A percentile compares a stretch with the other conserved stretches of the same genome.
Evolutionary conservation across 306 rosid genomes (phyloP).

Genomic region (Vigna angularis): DNA sequence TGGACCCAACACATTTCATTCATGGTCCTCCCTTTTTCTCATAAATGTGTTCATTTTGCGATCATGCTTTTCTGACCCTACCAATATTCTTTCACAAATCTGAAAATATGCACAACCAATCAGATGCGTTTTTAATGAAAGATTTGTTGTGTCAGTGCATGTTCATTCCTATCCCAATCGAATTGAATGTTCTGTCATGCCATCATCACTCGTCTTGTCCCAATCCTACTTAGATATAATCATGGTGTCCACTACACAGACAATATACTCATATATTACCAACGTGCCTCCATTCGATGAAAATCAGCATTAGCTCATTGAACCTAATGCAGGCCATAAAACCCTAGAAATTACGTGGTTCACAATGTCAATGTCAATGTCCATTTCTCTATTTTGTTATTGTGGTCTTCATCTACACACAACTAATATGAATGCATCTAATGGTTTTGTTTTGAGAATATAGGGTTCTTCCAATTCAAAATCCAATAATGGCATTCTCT

Average conservation of each 20-base stretch:
- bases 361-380: too few species aligned
- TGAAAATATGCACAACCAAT: not conserved
- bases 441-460: too few species aligned
- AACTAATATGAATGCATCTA: too few species aligned
- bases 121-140: not conserved
- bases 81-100: not conserved
- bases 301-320: too few species aligned
- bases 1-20: not conserved
- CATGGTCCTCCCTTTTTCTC: not conserved
- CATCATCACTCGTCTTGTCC: not conserved
- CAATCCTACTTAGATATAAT: not conserved
- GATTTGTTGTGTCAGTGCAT: not conserved
- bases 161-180: not conserved
- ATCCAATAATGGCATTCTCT: too few species aligned
- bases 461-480: too few species aligned
- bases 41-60: not conserved
- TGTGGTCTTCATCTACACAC: too few species aligned
- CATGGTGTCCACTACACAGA: not conserved
- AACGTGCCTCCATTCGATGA: constrained; percentile 41
- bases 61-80: constrained; percentile 12
- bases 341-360: too few species aligned
- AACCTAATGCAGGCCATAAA: too few species aligned
- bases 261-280: not conserved
- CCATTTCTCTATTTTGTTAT: too few species aligned
- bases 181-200: not conserved